Base-by-base conservation (phyloP, 371 early-diverging fungal genomes). In the Mucor mucedo region DNA sequence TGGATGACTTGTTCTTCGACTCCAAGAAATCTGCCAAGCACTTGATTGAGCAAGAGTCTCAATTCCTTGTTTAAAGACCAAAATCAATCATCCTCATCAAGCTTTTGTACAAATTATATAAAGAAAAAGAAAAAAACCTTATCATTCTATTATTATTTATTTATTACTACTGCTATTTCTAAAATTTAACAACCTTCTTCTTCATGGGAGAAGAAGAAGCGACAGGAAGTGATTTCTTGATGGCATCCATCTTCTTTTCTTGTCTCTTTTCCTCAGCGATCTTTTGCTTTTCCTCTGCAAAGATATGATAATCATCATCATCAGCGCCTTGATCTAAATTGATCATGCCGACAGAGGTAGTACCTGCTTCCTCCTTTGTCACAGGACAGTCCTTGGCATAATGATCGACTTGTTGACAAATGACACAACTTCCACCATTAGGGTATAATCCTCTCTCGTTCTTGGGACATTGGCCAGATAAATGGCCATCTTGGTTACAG, bases 381-480 rank as follows among this genome's bases (percentile, higher is more conserved):
- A 88, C 70, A 52, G 80, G 86, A 76, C 98, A 97, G 58, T 97
- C 94, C 62, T 84, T 88, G 4, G 92, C 92, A 44, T 93, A 79
- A 71, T 97, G 98, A 66, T 89, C 85, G 2, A 91, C 89, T 55
- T 89, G 86, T 27, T 91, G 90, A 66, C 97, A 97, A 75, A 87
- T 93, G 52, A 86, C 84, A 79, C 97, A 97, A 38, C 88, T 74
- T 8, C 98, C 98, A 41, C 97, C 97, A 60, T 95, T 91, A 2
- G 94, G 94, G 70, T 96, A 96, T 64, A 97, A 58, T 2, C 97
- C 97, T 62, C 85, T 83, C 32, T 90, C 91, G 77, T 97, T 97
- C 72, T 93, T 78, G 9, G 90, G 88, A 60, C 97, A 97, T 60
- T 87, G 76, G 30, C 87, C 76, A 28, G 95, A 82, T 55, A 97